Percentiles rank a stretch among this genome's conserved stretches.
Evolutionary conservation across 352 stramenopile genomes (phyloP).

Genomic region (Phytophthora nicotianae): DNA sequence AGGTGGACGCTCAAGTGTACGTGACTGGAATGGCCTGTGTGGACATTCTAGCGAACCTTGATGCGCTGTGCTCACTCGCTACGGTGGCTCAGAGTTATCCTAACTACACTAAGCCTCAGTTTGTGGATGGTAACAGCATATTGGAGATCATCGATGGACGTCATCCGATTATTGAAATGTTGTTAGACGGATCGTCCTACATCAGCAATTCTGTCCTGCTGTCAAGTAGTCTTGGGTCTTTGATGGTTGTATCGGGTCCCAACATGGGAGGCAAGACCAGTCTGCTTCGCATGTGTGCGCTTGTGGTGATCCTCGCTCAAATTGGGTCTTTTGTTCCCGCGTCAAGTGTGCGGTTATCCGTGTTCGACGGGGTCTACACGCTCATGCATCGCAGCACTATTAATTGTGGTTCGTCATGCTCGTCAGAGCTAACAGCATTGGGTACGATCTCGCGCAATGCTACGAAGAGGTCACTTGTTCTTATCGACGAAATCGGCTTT

Average conservation of each 20-base stretch:
- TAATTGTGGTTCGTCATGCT: conserved; percentile 9
- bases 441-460: conserved; percentile 33
- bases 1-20: conserved; percentile 46
- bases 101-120: conserved; percentile 45
- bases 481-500: conserved; percentile 57
- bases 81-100: conserved; percentile 48
- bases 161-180: conserved; percentile 64
- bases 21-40: conserved; percentile 46
- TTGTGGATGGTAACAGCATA: conserved; percentile 29
- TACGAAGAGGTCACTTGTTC: conserved; percentile 40
- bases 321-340: conserved; percentile 70
- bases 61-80: conserved; percentile 68
- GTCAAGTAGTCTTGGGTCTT: conserved; percentile 17
- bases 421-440: conserved; percentile 32
- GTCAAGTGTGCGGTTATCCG: conserved; percentile 33
- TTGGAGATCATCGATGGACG: conserved; percentile 58
- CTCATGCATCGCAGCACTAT: conserved; percentile 59
- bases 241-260: conserved; percentile 73
- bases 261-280: conserved; percentile 89
- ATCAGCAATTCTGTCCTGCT: conserved; percentile 47
- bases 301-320: conserved; percentile 73
- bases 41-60: conserved; percentile 55
- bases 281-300: conserved; percentile 60
- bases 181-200: conserved; percentile 37
- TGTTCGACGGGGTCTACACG: conserved; percentile 73